Evolutionary conservation across 768 basidiomycete species (phyloP), one percentile per base, ranked within the genome.

Genomic region (Megacollybia marginata): DNA sequence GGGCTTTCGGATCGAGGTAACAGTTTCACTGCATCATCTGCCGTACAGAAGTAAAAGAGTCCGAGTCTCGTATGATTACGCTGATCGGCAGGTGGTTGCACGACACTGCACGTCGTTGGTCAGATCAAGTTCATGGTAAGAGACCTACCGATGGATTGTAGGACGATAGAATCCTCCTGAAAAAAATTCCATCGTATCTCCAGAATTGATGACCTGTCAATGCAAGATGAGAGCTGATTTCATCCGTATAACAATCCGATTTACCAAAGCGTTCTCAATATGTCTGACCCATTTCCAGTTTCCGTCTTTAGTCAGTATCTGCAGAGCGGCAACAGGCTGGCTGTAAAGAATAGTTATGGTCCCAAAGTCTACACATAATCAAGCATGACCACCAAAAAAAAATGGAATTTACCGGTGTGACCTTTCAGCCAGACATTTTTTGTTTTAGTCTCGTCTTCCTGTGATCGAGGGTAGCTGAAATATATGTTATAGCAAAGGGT

Each of bases 391-490:
- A 8, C 20, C 33, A 3, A 15, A n/a, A 11, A 16, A 10, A 4
- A 18, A 50, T 28, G 6, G 23, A 28, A 59, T 9, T 42, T 18
- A 77, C 79, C 79, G 0, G 75, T 78, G 52, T 83, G 80, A 2
- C 80, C 80, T 52, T 83, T 79, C 11, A 80, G 62, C 77, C 76
- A 82, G 15, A 82, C 76, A 42, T 76, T 74, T 34, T 76, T 74
- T 0, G 76, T 72, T 54, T 72, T 71, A 10, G 44, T 48, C 50
- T 80, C 79, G 9, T 81, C 79, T 18, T 75, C 76, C 33, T 65
- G 57, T 1, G 69, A 64, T 20, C 75, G 70, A 5, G 77, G 78
- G 53, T 76, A 76, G 57, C 79, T 81, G 44, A 33, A 32, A 16
- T 18, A 18, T 20, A n/a, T 16, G 18, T 48, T 28, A 28, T 28